Percentiles rank a stretch among this genome's conserved stretches.
Conservation (phyloP, 1,284 basidiomycete genomes). For the Apiotrichum domesticum region DNA sequence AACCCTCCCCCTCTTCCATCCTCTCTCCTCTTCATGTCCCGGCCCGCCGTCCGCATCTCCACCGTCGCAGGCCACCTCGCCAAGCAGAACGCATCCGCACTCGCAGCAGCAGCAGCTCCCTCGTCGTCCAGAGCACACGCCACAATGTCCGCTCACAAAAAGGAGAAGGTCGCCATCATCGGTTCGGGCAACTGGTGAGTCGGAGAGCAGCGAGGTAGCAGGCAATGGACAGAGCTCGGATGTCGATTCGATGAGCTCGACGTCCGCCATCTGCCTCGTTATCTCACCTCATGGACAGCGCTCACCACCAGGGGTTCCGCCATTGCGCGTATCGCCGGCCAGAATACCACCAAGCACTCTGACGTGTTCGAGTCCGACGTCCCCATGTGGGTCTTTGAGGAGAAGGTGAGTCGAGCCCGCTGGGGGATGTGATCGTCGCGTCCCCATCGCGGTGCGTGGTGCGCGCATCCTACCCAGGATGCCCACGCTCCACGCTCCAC, state of each 20-base stretch:
- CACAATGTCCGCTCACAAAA: slow-evolving; percentile 22
- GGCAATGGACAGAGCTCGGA: too few species aligned
- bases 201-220: too few species aligned
- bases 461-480: not conserved
- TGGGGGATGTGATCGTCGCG: too few species aligned
- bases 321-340: slow-evolving; percentile 52
- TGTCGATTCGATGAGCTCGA: too few species aligned
- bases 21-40: not conserved
- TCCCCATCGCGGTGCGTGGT: too few species aligned
- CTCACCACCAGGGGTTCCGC: slow-evolving; percentile 51
- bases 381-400: slow-evolving; percentile 53
- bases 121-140: not conserved
- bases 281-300: too few species aligned
- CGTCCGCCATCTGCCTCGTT: too few species aligned
- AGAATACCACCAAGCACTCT: slow-evolving; percentile 48
- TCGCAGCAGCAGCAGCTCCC: not conserved
- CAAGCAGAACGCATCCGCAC: not conserved
- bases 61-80: not conserved
- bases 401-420: slow-evolving; percentile 41
- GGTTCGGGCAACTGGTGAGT: slow-evolving; percentile 50
- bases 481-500: too few species aligned
- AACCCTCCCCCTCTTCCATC: not conserved
- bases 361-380: slow-evolving; percentile 49
- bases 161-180: slow-evolving; percentile 55
- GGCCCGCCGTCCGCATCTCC: not conserved